Percentiles rank a stretch among this genome's conserved stretches.
Conservation (phyloP, 2,329 filamentous ascomycete genomes). For the Fusarium nodosum region DNA sequence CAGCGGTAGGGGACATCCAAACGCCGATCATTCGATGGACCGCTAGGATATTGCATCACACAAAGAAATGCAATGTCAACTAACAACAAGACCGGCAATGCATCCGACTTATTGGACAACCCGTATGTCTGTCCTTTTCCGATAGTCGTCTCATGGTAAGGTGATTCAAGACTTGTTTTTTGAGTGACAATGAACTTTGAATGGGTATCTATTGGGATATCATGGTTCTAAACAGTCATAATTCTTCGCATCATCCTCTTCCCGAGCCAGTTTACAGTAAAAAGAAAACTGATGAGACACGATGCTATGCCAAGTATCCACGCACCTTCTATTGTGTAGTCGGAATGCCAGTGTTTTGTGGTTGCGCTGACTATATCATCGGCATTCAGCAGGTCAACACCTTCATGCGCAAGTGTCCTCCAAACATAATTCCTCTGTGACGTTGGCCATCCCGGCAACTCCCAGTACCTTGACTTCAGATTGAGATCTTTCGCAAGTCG, state of each 20-base stretch:
- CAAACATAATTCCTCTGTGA: slow-evolving; percentile 69
- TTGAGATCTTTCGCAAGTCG: slow-evolving; percentile 63
- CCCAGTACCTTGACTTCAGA: slow-evolving; percentile 72
- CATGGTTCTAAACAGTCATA: neutral
- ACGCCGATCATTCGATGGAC: neutral
- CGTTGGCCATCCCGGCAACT: slow-evolving; percentile 70
- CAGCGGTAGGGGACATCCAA: neutral
- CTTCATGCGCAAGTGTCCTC: slow-evolving; percentile 66
- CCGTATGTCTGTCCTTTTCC: neutral
- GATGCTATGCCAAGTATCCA: slow-evolving; percentile 43
- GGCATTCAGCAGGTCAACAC: slow-evolving; percentile 71
- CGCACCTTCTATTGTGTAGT: slow-evolving; percentile 36
- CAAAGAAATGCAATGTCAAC: neutral
- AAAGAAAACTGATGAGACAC: slow-evolving; percentile 32
- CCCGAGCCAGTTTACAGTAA: slow-evolving; percentile 36
- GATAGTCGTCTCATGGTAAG: neutral
- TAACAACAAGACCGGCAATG: neutral
- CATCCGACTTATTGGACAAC: neutral
- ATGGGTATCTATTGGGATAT: neutral
- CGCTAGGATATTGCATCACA: neutral
- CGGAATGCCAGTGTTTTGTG: slow-evolving; percentile 36
- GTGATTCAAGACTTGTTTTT: too few species aligned
- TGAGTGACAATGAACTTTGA: neutral
- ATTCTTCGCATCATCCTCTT: slow-evolving; percentile 27
- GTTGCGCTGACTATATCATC: slow-evolving; percentile 67